phyloP scores from a whole-genome alignment of 495 filamentous ascomycete genomes.

The Evernia prunastri region DNA sequence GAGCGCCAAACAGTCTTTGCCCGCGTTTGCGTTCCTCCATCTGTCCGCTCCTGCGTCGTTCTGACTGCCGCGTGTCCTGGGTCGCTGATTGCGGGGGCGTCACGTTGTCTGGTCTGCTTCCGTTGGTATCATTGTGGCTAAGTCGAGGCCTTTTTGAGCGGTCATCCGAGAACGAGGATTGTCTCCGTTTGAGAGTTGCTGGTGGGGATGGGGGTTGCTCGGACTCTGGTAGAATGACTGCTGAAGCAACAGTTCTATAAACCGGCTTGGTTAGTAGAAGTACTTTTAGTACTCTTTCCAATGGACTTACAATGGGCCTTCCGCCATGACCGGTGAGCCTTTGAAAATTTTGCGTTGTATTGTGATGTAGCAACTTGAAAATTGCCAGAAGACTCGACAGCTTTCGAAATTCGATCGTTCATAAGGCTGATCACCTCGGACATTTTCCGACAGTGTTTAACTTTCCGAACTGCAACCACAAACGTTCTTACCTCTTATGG shows the following conservation, averaged over 20 bases:
- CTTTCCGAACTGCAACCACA: too few species aligned
- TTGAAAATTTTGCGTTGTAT: background rate
- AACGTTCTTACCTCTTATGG: too few species aligned
- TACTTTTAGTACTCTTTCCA: background rate
- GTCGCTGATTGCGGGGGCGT: constrained; percentile 17
- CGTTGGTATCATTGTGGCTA: constrained; percentile 31
- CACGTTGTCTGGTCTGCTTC: constrained; percentile 20
- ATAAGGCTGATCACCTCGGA: background rate
- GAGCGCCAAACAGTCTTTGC: constrained; percentile 80
- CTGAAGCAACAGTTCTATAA: constrained; percentile 53
- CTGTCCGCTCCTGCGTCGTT: constrained; percentile 43
- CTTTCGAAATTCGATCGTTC: background rate
- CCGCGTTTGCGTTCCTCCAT: constrained; percentile 81
- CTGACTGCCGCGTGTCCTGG: constrained; percentile 32
- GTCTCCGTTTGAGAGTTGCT: constrained; percentile 46
- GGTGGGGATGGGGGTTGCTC: constrained; percentile 31
- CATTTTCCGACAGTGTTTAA: background rate
- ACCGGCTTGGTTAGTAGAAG: background rate
- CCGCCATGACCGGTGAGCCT: constrained; percentile 20
- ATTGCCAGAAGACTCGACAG: background rate
- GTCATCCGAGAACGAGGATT: constrained; percentile 50
- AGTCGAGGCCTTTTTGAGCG: constrained; percentile 52
- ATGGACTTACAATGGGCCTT: constrained; percentile 31
- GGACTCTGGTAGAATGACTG: constrained; percentile 55
- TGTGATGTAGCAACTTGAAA: background rate